phyloP scores from a whole-genome alignment of 192 early-diverging fungal genomes.

The Entophlyctis luteolus region DNA sequence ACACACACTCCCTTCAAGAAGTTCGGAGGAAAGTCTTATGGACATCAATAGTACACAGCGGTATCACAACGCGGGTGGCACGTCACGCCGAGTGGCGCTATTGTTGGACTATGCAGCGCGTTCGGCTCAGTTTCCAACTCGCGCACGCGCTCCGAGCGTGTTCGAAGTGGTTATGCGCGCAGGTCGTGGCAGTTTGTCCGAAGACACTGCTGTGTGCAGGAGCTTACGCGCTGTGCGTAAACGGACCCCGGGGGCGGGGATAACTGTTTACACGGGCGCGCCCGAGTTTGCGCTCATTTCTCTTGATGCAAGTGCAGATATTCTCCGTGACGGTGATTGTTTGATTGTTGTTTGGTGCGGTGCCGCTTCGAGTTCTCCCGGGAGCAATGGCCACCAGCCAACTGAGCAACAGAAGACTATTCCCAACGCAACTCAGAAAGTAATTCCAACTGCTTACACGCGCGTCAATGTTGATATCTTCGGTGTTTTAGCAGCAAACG shows the following conservation, averaged over 20 bases:
- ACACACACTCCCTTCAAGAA: not conserved
- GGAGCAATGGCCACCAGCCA: no score
- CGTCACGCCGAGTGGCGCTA: conserved; percentile 4
- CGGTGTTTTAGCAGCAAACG: conserved; percentile 9
- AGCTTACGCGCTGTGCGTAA: not conserved
- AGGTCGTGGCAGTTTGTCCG: not conserved
- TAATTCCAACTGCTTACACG: conserved; percentile 14
- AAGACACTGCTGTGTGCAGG: not conserved
- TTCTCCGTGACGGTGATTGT: conserved; percentile 15
- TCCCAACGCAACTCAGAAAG: conserved; percentile 9
- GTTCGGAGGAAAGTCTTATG: no score
- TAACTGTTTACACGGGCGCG: conserved; percentile 13
- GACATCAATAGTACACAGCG: no score
- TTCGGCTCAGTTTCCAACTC: not conserved
- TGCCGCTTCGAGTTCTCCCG: no score
- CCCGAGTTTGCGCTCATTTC: conserved; percentile 15
- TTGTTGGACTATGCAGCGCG: not conserved
- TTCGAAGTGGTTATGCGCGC: conserved; percentile 11
- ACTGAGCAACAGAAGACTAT: no score
- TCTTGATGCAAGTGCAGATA: not conserved
- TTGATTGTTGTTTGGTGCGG: conserved; percentile 17
- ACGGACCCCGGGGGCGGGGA: not conserved
- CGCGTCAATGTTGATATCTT: conserved; percentile 1
- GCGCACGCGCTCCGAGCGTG: not conserved
- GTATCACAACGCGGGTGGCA: not conserved